Base-by-base conservation (phyloP, 495 filamentous ascomycete genomes). In the Platismatia glauca region DNA sequence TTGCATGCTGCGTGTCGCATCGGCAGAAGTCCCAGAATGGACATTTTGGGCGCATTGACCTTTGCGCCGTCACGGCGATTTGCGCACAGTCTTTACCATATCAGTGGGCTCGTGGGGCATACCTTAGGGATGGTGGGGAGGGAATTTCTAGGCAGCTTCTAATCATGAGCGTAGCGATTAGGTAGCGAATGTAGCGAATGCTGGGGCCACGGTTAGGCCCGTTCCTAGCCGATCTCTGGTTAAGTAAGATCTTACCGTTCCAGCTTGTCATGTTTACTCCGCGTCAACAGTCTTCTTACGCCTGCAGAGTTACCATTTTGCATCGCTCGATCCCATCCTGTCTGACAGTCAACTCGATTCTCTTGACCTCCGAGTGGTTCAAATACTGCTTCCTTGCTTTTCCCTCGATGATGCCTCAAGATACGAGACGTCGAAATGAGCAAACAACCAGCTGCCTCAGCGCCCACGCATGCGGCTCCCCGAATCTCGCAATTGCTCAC, bases 401-500 rank as follows among this genome's bases (percentile, higher is more conserved):
- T n/a, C 5, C 29, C 37, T 33, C 50, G 33, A 53, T 31, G 9
- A 55, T 55, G 59, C 13, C 59, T 61, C 50, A 43, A 7, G 31
- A 39, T 9, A 39, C 18, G 0, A 20, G 22, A 31, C 48, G 7
- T n/a, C 59, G 41, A 29, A 20, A 61, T 61, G 59, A 61, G 34
- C 59, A 61, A 61, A 61, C 48, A 29, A 33, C 37, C 13, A 43
- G 34, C 48, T 55, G 33, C 35, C 20, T n/a, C 27, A 53, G 48
- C 44, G 13, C 44, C 59, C 41, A 57, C 53, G 29, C 38, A 62
- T 41, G 37, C 60, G 22, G 31, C 41, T 22, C 41, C 39, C 16
- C 44, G 41, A 31, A 56, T 62, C 7, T 57, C 60, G n/a, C 37
- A 57, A 22, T 90, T 95, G 70, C 75, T 92, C 20, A 88, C 86